phyloP scores from a whole-genome alignment of 1,284 basidiomycete species.

The Sparassis latifolia region DNA sequence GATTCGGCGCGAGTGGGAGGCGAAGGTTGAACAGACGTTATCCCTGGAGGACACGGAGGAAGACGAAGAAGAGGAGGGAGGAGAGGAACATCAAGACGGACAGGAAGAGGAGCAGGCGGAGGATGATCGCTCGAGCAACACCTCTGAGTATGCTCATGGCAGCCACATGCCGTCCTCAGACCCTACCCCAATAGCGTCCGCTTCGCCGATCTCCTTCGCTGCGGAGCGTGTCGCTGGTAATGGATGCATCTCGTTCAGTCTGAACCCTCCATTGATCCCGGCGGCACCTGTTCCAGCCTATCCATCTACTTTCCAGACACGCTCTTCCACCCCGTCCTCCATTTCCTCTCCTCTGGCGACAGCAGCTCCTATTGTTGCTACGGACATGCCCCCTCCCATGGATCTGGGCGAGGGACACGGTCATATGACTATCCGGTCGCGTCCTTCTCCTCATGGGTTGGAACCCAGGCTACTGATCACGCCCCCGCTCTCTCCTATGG shows the following conservation, averaged over 20 bases:
- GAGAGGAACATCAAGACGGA: conserved; percentile 21
- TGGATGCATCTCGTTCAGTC: conserved; percentile 23
- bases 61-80: conserved; percentile 29
- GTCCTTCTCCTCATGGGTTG: conserved; percentile 58
- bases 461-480: conserved; percentile 64
- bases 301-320: conserved; percentile 48
- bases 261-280: conserved; percentile 17
- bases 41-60: conserved; percentile 43
- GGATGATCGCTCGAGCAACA: conserved; percentile 50
- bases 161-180: conserved; percentile 42
- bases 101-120: conserved; percentile 21
- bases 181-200: conserved; percentile 63
- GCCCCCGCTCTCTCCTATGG: conserved; percentile 69
- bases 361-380: conserved; percentile 73
- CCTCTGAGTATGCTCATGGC: conserved; percentile 57
- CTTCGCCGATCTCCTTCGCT: conserved; percentile 45
- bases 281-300: conserved; percentile 24
- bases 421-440: conserved; percentile 28
- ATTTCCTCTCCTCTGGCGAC: conserved; percentile 77
- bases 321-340: conserved; percentile 79
- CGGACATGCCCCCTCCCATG: conserved; percentile 54
- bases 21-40: conserved; percentile 70
- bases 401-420: conserved; percentile 46
- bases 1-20: conserved; percentile 96
- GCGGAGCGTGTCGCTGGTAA: conserved; percentile 12